These are phyloP conservation scores for Copromyces sp. DNA, from an alignment of 495 filamentous ascomycete species.

Conservation along the genomic window DNA sequence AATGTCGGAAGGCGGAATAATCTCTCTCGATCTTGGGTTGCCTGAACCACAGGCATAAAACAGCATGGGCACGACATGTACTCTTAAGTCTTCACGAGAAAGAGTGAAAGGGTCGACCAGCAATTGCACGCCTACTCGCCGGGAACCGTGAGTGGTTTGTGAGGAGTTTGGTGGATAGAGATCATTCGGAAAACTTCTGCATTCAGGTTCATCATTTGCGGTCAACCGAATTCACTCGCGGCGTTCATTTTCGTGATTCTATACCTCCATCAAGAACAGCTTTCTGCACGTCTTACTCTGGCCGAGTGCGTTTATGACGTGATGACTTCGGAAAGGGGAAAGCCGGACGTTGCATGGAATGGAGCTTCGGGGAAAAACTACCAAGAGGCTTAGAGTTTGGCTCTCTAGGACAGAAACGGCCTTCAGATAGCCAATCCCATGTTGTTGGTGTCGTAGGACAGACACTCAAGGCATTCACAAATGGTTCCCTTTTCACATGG, in stretches of 20 bases:
- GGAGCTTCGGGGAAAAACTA: background rate
- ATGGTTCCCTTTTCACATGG: background rate
- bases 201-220: conserved; percentile 27
- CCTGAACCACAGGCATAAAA: conserved; percentile 19
- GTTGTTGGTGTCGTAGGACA: background rate
- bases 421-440: background rate
- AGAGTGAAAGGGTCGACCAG: conserved; percentile 24
- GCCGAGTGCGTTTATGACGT: background rate
- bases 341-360: background rate
- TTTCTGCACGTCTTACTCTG: background rate
- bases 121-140: conserved; percentile 21
- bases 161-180: conserved; percentile 33
- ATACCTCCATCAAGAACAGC: background rate
- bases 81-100: conserved; percentile 34
- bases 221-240: conserved; percentile 23
- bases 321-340: background rate
- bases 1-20: conserved; percentile 21
- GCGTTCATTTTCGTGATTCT: background rate
- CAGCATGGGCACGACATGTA: conserved; percentile 39
- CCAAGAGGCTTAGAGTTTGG: background rate
- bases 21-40: conserved; percentile 28
- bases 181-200: conserved; percentile 31
- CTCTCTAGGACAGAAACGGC: background rate
- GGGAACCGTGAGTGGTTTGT: conserved; percentile 25
- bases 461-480: background rate